Conservation (phyloP, 805 yeast species). For the Scheffersomyces coipomensis region DNA sequence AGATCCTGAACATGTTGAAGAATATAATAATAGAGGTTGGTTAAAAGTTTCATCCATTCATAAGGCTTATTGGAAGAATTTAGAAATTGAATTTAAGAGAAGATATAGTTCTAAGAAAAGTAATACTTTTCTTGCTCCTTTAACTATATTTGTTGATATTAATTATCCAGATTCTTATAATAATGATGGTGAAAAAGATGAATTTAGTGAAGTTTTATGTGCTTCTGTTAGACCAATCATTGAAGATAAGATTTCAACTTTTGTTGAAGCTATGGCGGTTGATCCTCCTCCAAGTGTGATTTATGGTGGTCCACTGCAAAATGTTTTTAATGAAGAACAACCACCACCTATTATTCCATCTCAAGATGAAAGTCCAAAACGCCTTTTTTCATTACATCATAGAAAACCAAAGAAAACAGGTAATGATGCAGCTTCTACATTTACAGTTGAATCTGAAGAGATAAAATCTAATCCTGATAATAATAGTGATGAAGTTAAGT, state of each 20-base stretch:
- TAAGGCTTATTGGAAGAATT: conserved; percentile 9
- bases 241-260: not conserved
- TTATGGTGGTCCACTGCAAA: no score
- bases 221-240: not conserved
- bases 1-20: not conserved
- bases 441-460: conserved; percentile 1
- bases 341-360: no score
- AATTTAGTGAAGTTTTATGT: not conserved
- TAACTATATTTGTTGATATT: not conserved
- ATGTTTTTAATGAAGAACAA: no score
- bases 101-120: not conserved
- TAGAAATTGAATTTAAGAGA: not conserved
- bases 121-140: not conserved
- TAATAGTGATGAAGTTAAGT: not conserved
- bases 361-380: not conserved
- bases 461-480: not conserved
- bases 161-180: not conserved
- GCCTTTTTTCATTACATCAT: not conserved
- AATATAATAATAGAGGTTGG: conserved; percentile 4
- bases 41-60: conserved; percentile 8
- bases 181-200: not conserved
- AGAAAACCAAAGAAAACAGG: not conserved
- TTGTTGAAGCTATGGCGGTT: not conserved
- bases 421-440: conserved; percentile 4
- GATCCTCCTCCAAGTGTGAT: not conserved